phyloP scores from a whole-genome alignment of 2,329 filamentous ascomycete species.

The Cercospora citrullina region DNA sequence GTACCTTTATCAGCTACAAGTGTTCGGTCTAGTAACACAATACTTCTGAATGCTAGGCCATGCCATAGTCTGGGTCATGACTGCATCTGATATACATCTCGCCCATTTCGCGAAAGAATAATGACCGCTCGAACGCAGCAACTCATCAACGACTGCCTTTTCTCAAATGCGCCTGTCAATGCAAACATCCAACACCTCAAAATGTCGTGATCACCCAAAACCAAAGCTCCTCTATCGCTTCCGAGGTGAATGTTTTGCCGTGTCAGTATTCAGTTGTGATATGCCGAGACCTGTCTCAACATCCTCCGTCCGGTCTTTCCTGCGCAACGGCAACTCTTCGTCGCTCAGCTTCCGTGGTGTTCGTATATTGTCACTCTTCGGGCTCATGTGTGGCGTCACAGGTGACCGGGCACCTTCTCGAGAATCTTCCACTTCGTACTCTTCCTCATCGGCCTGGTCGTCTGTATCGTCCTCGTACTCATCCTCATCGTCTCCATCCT shows the following conservation, averaged over 20 bases:
- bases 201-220: not conserved
- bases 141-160: not conserved
- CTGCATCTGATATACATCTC: not conserved
- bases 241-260: not conserved
- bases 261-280: not conserved
- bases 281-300: conserved; percentile 9
- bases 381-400: conserved; percentile 17
- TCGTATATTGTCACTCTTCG: not conserved
- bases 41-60: not conserved
- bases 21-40: not conserved
- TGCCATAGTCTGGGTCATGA: not conserved
- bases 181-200: not conserved
- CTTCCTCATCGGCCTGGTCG: conserved; percentile 16
- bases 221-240: conserved; percentile 3
- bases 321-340: not conserved
- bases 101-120: not conserved
- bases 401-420: conserved; percentile 20
- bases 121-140: not conserved
- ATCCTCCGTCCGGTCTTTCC: not conserved
- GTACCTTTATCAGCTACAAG: not conserved
- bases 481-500: conserved; percentile 32
- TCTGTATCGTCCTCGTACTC: conserved; percentile 21
- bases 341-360: conserved; percentile 7
- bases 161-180: not conserved
- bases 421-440: conserved; percentile 21